phyloP scores from a whole-genome alignment of 2,329 filamentous ascomycete species.

The Colletotrichum eremochloae region DNA sequence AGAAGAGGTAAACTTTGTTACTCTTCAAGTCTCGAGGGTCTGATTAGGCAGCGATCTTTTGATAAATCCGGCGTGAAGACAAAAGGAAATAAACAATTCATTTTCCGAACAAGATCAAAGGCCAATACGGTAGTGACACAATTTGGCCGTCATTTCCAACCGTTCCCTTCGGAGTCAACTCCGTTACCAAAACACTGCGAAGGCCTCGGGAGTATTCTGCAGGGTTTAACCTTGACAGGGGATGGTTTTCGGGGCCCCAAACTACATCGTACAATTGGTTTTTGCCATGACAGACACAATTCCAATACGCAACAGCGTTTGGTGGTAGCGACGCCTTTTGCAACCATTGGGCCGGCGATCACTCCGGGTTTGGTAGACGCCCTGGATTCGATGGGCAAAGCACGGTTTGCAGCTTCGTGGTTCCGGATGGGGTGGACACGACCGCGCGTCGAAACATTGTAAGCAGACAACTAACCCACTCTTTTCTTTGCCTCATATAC shows the following conservation, averaged over 20 bases:
- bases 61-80: neutral
- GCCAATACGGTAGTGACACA: slow-evolving; percentile 79
- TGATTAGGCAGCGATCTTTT: accelerated
- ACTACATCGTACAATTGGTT: slow-evolving; percentile 69
- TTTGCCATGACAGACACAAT: slow-evolving; percentile 76
- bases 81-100: slow-evolving; percentile 63
- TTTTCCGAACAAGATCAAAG: slow-evolving; percentile 69
- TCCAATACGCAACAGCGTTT: slow-evolving; percentile 70
- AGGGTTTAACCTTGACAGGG: slow-evolving; percentile 74
- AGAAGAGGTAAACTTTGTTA: slow-evolving; percentile 61
- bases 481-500: slow-evolving; percentile 83
- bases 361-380: slow-evolving; percentile 75
- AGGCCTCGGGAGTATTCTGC: slow-evolving; percentile 77
- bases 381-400: slow-evolving; percentile 72
- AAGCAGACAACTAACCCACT: slow-evolving; percentile 76
- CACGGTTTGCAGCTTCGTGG: slow-evolving; percentile 79
- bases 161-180: slow-evolving; percentile 76
- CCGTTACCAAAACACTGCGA: slow-evolving; percentile 75
- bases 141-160: slow-evolving; percentile 80
- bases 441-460: slow-evolving; percentile 63
- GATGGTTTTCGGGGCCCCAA: slow-evolving; percentile 75
- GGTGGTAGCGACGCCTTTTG: slow-evolving; percentile 74
- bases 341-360: slow-evolving; percentile 71
- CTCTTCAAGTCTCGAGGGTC: too few species aligned
- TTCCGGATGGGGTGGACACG: slow-evolving; percentile 63